These are phyloP conservation scores for Ascomycota sp. DNA, from an alignment of 2,329 filamentous ascomycete species.

Conservation along the genomic window DNA sequence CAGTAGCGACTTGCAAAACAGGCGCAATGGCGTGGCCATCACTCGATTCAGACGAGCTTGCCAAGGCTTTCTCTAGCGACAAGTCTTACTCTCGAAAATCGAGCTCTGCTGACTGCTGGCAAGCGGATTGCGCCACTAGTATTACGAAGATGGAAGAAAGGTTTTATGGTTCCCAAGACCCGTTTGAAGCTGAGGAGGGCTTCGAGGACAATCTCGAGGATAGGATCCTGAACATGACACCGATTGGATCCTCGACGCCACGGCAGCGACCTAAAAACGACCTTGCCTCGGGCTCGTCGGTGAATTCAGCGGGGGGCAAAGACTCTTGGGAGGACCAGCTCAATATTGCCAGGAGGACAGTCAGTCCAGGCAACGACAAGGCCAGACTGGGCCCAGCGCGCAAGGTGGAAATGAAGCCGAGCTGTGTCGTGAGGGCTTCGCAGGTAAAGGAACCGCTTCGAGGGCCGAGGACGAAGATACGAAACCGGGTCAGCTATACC, in stretches of 20 bases:
- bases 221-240: slow-evolving; percentile 15
- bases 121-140: neutral
- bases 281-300: slow-evolving; percentile 2
- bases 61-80: no score
- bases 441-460: slow-evolving; percentile 1
- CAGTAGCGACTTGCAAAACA: no score
- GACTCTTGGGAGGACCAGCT: neutral
- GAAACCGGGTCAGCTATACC: neutral
- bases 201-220: slow-evolving; percentile 18
- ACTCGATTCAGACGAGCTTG: no score
- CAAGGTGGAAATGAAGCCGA: slow-evolving; percentile 1
- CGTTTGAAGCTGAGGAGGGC: slow-evolving; percentile 14
- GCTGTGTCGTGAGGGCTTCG: neutral
- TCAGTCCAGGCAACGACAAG: no score
- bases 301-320: neutral
- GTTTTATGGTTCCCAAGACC: slow-evolving; percentile 2
- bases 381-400: no score
- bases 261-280: slow-evolving; percentile 7
- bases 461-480: neutral
- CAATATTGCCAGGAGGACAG: no score
- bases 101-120: no score
- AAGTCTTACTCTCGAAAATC: no score
- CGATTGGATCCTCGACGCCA: slow-evolving; percentile 18
- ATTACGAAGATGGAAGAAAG: neutral
- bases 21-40: no score